A percentile compares a stretch with the other conserved stretches of the same genome.
phyloP scores from a whole-genome alignment of 2,329 filamentous ascomycete species.

The Cordyceps javanica region DNA sequence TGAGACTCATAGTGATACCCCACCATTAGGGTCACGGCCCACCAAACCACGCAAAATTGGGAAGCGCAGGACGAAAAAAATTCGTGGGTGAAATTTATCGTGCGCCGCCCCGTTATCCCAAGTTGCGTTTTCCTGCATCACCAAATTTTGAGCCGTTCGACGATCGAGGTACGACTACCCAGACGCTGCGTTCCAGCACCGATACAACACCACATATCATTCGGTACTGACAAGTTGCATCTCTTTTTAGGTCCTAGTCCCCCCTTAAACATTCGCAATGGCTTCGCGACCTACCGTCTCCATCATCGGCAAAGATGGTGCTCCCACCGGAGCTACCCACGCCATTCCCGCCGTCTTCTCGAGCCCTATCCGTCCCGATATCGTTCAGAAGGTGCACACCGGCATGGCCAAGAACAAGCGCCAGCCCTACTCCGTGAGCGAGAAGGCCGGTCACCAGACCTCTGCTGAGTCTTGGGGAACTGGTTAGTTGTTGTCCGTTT shows the following conservation, averaged over 20 bases:
- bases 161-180: conserved; percentile 30
- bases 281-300: conserved; percentile 96
- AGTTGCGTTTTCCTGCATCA: conserved; percentile 26
- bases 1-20: conserved; percentile 7
- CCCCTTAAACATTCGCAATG: conserved; percentile 53
- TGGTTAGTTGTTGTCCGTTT: conserved; percentile 56
- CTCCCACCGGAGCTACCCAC: conserved; percentile 81
- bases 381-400: conserved; percentile 98
- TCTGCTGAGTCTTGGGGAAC: conserved; percentile 99
- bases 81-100: conserved; percentile 27
- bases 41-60: conserved; percentile 25
- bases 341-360: conserved; percentile 95
- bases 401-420: conserved; percentile 99
- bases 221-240: conserved; percentile 3
- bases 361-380: conserved; percentile 95
- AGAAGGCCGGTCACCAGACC: conserved; percentile 99
- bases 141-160: conserved; percentile 35
- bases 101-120: conserved; percentile 22
- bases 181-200: background rate
- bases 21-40: conserved; percentile 35
- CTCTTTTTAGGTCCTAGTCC: conserved; percentile 28
- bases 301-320: conserved; percentile 94
- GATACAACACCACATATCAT: background rate
- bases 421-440: conserved; percentile 98
- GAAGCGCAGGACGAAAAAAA: conserved; percentile 7